Evolutionary conservation across 2,329 filamentous ascomycete genomes (phyloP).

Genomic region (Hypocreales sp.): DNA sequence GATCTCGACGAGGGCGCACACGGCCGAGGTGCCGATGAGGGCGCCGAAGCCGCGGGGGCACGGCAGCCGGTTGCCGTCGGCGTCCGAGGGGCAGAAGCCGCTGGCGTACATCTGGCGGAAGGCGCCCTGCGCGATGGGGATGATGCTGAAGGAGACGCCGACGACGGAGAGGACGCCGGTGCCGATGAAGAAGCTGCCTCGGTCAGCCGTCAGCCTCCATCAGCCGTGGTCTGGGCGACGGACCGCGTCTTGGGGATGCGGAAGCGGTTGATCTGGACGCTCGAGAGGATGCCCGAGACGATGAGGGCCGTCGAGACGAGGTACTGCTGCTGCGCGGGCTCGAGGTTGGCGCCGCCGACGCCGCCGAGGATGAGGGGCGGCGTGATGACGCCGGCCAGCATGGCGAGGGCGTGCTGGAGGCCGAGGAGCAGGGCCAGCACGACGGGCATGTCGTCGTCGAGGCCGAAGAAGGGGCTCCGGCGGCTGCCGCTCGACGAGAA

Average conservation of each 20-base stretch:
- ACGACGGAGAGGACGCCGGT: constrained; percentile 71
- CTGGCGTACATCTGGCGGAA: constrained; percentile 65
- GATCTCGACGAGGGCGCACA: constrained; percentile 55
- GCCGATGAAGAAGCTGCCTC: constrained; percentile 60
- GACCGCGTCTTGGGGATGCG: constrained; percentile 51
- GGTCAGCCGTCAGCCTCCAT: not conserved
- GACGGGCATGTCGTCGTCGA: constrained; percentile 64
- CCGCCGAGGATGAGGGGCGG: constrained; percentile 59
- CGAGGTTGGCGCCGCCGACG: constrained; percentile 47
- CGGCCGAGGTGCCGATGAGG: constrained; percentile 52
- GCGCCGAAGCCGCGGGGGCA: constrained; percentile 63
- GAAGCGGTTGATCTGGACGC: constrained; percentile 64
- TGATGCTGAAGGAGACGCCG: constrained; percentile 31
- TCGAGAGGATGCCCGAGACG: constrained; percentile 59
- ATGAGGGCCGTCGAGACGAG: constrained; percentile 67
- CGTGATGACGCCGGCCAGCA: constrained; percentile 63
- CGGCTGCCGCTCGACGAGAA: constrained; percentile 32
- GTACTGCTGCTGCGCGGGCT: constrained; percentile 49
- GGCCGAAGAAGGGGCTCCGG: constrained; percentile 63
- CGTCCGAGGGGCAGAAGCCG: constrained; percentile 46
- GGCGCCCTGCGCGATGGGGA: constrained; percentile 40
- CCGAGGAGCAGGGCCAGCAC: constrained; percentile 59
- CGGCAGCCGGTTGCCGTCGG: constrained; percentile 49
- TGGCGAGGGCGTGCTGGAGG: constrained; percentile 64
- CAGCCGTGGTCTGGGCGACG: constrained; percentile 7